Evolutionary conservation across 2,329 filamentous ascomycete species (phyloP).

Genomic region (Fusarium liriodendri): DNA sequence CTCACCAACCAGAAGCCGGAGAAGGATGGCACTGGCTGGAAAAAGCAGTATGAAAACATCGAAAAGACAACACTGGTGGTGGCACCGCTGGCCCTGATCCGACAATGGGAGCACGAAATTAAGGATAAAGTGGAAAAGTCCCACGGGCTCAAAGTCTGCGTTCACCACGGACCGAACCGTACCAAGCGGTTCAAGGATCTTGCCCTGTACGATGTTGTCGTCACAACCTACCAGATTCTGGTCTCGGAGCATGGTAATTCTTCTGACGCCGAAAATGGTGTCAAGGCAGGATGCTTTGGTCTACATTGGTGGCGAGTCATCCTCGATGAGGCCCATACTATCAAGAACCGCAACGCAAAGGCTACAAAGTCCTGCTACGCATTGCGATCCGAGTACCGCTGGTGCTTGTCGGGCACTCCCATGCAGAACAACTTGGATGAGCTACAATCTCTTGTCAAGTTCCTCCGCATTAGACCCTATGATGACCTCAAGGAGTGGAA

Average conservation of each 20-base stretch:
- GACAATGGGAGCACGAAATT: slow-evolving; percentile 97
- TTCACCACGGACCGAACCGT: slow-evolving; percentile 90
- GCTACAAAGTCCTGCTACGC: slow-evolving; percentile 92
- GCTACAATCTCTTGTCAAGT: slow-evolving; percentile 91
- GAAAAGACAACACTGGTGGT: slow-evolving; percentile 90
- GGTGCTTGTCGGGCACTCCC: slow-evolving; percentile 95
- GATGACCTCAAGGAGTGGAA: slow-evolving; percentile 90
- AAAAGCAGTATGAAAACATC: slow-evolving; percentile 75
- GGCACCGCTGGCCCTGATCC: slow-evolving; percentile 91
- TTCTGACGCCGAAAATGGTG: slow-evolving; percentile 67
- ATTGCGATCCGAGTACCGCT: slow-evolving; percentile 86
- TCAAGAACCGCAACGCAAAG: slow-evolving; percentile 98
- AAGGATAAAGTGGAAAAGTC: slow-evolving; percentile 79
- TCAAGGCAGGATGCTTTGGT: slow-evolving; percentile 87
- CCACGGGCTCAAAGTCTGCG: slow-evolving; percentile 81
- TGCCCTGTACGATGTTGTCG: slow-evolving; percentile 90
- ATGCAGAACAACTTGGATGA: slow-evolving; percentile 99
- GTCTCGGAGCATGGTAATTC: slow-evolving; percentile 87
- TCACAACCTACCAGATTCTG: slow-evolving; percentile 96
- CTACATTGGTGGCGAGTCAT: slow-evolving; percentile 96
- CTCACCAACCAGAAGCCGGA: slow-evolving; percentile 80
- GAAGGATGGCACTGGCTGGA: slow-evolving; percentile 68
- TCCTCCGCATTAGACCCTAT: slow-evolving; percentile 91
- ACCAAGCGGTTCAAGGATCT: slow-evolving; percentile 83
- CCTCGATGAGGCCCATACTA: slow-evolving; percentile 95